These are phyloP conservation scores for Blastobotrys raffinosifermentans DNA, from an alignment of 1,139 yeast genomes.

Conservation along the genomic window DNA sequence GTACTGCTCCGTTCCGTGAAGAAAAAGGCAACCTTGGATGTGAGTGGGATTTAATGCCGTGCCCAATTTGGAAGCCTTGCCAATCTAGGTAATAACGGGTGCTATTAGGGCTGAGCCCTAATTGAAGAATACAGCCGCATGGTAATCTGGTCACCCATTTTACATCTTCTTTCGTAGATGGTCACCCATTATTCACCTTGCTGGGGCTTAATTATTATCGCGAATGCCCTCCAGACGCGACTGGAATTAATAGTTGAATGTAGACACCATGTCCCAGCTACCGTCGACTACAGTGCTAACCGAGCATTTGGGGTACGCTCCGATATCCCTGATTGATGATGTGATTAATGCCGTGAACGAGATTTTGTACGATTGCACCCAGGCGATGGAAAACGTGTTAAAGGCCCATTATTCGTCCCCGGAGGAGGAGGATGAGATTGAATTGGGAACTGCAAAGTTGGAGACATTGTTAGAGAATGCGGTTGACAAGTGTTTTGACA, in stretches of 20 bases:
- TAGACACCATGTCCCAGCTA: no score
- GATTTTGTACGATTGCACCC: conserved; percentile 75
- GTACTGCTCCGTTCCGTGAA: conserved; percentile 31
- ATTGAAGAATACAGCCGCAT: neutral
- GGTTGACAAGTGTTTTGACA: conserved; percentile 82
- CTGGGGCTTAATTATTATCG: no score
- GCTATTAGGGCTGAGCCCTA: conserved; percentile 10
- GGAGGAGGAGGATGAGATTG: conserved; percentile 46
- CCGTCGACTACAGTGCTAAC: conserved; percentile 66
- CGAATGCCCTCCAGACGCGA: no score
- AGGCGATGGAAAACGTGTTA: conserved; percentile 68
- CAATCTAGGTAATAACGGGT: neutral
- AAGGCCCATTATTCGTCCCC: conserved; percentile 26
- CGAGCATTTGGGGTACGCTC: conserved; percentile 84
- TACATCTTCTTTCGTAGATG: no score
- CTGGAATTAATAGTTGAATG: no score
- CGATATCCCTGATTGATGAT: conserved; percentile 81
- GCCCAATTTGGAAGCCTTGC: neutral
- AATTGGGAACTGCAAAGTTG: conserved; percentile 69
- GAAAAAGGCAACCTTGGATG: conserved; percentile 2
- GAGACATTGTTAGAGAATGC: conserved; percentile 72
- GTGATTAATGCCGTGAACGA: conserved; percentile 85
- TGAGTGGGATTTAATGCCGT: neutral
- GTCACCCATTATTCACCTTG: conserved; percentile 1
- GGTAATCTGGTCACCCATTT: no score